These are phyloP conservation scores for Tremella mesenterica DNA, from an alignment of 768 basidiomycete species.

Conservation along the genomic window DNA sequence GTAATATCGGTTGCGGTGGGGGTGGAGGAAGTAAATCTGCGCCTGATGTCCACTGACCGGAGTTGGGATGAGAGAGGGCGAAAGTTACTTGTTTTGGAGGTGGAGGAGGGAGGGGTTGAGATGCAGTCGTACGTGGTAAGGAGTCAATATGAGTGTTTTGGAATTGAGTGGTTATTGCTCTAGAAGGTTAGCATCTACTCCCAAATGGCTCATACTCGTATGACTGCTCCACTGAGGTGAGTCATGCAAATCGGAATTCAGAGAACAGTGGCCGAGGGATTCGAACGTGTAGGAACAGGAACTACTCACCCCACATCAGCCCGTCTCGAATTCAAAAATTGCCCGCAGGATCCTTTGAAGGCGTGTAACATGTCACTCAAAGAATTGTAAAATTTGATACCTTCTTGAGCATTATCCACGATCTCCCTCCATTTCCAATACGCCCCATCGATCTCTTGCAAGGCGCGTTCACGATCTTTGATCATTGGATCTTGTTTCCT, in stretches of 20 bases:
- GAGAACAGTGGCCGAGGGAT: too few relatives aligned
- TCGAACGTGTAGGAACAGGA: not conserved
- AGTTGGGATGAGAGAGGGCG: constrained; percentile 32
- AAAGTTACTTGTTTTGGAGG: constrained; percentile 11
- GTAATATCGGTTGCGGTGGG: constrained; percentile 33
- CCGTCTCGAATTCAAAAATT: constrained; percentile 63
- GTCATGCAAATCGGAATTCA: too few relatives aligned
- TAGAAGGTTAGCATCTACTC: too few relatives aligned
- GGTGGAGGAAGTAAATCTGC: constrained; percentile 40
- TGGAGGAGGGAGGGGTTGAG: constrained; percentile 2
- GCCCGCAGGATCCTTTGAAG: constrained; percentile 66
- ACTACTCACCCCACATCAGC: constrained; percentile 63
- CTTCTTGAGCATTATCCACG: constrained; percentile 73
- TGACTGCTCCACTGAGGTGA: too few relatives aligned
- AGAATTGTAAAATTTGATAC: constrained; percentile 89
- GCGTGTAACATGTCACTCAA: constrained; percentile 61
- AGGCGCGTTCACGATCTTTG: constrained; percentile 68
- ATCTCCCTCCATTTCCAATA: constrained; percentile 85
- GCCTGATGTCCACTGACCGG: constrained; percentile 33
- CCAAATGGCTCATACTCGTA: constrained; percentile 1
- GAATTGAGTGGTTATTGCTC: too few relatives aligned
- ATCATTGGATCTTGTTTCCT: constrained; percentile 67
- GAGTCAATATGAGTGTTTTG: too few relatives aligned
- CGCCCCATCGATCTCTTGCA: constrained; percentile 74
- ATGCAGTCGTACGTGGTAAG: too few relatives aligned